Base-by-base conservation (phyloP, 495 filamentous ascomycete species). In the Beverwykella pulmonaria region DNA sequence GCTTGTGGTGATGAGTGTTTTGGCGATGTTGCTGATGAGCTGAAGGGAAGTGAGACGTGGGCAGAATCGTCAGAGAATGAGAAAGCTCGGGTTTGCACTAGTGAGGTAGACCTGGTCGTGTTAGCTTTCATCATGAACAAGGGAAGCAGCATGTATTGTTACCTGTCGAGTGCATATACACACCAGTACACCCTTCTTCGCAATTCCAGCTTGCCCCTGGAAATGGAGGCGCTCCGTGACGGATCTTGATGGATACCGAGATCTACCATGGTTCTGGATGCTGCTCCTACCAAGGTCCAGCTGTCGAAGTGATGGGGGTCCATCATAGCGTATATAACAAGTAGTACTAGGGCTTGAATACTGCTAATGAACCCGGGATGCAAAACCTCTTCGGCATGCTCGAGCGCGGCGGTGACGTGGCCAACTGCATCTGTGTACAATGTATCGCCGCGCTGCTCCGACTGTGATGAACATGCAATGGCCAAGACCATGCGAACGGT, bases 11-110 rank as follows among this genome's bases (percentile, higher is more conserved):
- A 73, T 67, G 74, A 64, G 9, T 76, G 71, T 9, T 82, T 77
- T 47, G 73, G 68, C 34, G 72, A 63, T 12, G 59, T 65, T 30
- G 73, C 22, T 1, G 57, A 67, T 19, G 76, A 74, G 10, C 84
- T 84, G 66, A 90, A 69, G 17, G 67, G 69, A n/a, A 70, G 78
- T 10, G 78, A 82, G 39, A 95, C 91, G 65, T 88, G 86, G 1
- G 88, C 83, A n/a, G 92, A 89, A 41, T 90, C 90, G 74, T 98
- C 93, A 0, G 90, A 92, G 73, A 98, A 94, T 4, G 93, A 95
- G 74, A 96, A 96, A 0, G 90, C 86, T 44, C 91, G 82, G 29
- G 87, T 86, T 54, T 92, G 83, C 17, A 91, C 89, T 78, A 93
- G 85, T 64, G 90, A 92, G 32, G 91, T 91, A 5, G 88, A 87